Evolutionary conservation across 805 yeast species (phyloP), one percentile per base, ranked within the genome.

Genomic region (Nakazawaea populi): DNA sequence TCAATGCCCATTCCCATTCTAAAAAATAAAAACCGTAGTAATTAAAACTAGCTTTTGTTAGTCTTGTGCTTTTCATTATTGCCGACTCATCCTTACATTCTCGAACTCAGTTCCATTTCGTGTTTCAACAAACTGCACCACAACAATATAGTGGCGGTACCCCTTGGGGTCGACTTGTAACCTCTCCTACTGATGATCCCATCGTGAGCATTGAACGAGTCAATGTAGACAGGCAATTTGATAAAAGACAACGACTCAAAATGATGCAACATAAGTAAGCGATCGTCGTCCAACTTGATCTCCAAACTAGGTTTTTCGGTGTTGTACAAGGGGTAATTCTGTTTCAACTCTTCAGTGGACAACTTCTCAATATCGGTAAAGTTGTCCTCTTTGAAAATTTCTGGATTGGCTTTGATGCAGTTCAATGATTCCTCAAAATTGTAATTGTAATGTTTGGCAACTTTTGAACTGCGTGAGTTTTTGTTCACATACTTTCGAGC

Each of bases 101-200:
- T 18, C 24, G 24, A 18, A 18, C 24, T 29, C 38, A 30, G n/a
- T 37, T 46, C 48, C 29, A 35, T 27, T 8, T 31, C 14, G 18
- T 30, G 45, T 40, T 58, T 57, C n/a, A 63, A 51, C 14, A 64
- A 31, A 4, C 52, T 47, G 9, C 60, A 72, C 79, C 82, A 82
- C 41, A 82, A 65, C 18, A 72, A 75, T 36, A 82, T 62, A 0
- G 77, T 68, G 1, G 83, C 76, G 1, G 80, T 67, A 0, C 86
- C 86, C 44, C 65, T 66, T 27, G 73, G 70, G 0, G 81, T 73
- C 46, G 76, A 73, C 27, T 70, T 71, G 2, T 80, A 68, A 0
- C 90, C 90, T 51, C 83, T 73, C 55, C 98, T 74, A 14, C 92
- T 89, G 14, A 89, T 87, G 48, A 92, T 87, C 4, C 87, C 87